These are phyloP conservation scores for Plectosphaerella cucumerina DNA, from an alignment of 2,329 filamentous ascomycete genomes.

Conservation along the genomic window DNA sequence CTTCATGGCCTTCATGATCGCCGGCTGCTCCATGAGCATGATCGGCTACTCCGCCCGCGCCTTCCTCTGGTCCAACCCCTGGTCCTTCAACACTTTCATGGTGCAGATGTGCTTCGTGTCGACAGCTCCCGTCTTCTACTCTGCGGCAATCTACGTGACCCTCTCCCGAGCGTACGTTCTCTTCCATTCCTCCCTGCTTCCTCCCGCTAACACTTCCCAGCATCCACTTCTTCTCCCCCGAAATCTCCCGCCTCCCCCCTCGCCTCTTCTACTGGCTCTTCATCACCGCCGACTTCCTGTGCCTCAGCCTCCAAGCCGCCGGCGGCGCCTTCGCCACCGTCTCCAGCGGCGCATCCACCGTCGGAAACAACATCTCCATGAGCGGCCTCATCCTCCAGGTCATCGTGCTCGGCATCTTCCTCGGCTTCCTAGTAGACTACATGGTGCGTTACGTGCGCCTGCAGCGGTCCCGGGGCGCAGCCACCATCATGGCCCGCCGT, in stretches of 20 bases:
- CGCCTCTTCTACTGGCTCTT: conserved; percentile 38
- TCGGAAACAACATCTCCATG: conserved; percentile 32
- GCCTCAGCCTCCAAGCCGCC: conserved; percentile 50
- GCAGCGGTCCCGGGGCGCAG: conserved; percentile 15
- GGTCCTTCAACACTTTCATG: conserved; percentile 55
- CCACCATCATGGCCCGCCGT: conserved; percentile 12
- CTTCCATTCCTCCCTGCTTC: accelerated
- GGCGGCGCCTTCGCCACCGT: conserved; percentile 48
- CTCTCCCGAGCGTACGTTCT: conserved; percentile 35
- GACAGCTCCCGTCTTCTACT: conserved; percentile 40
- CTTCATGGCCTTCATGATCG: conserved; percentile 47
- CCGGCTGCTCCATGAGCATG: conserved; percentile 54
- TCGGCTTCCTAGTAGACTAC: conserved; percentile 42
- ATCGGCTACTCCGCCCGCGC: conserved; percentile 60
- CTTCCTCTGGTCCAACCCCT: conserved; percentile 53
- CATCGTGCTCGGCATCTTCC: conserved; percentile 49
- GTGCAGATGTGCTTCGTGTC: conserved; percentile 63
- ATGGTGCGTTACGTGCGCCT: conserved; percentile 32
- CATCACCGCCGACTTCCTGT: conserved; percentile 50
- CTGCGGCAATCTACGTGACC: conserved; percentile 64
- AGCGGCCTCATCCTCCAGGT: conserved; percentile 57
- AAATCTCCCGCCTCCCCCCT: conserved; percentile 35
- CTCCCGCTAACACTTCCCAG: conserved; percentile 16
- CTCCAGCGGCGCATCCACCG: conserved; percentile 37
- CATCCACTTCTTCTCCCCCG: conserved; percentile 31